A percentile compares a stretch with the other conserved stretches of the same genome.
Conservation (phyloP, 129 eudicot genomes). For the Flaveria trinervia region DNA sequence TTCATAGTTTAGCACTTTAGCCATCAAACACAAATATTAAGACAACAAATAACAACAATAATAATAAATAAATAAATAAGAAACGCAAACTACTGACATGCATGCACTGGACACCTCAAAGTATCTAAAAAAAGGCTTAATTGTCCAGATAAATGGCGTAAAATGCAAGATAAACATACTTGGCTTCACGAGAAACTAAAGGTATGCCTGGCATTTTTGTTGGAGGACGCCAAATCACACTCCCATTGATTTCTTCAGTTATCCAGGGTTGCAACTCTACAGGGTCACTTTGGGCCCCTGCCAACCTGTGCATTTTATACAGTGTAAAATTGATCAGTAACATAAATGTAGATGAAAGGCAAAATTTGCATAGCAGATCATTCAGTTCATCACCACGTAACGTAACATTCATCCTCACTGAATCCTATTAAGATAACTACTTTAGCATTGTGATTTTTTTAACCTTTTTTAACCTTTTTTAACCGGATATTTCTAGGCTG, state of each 20-base stretch:
- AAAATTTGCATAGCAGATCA: slow-evolving; percentile 12
- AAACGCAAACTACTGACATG: neutral
- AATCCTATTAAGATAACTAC: neutral
- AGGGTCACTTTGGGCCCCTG: slow-evolving; percentile 31
- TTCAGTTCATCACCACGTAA: neutral
- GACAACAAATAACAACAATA: neutral
- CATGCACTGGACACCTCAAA: slow-evolving; percentile 6
- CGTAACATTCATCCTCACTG: neutral
- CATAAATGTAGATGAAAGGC: slow-evolving; percentile 12
- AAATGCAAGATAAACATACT: slow-evolving; percentile 49
- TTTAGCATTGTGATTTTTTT: neutral
- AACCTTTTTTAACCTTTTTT: no score
- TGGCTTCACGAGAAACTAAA: slow-evolving; percentile 74
- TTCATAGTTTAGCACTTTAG: slow-evolving; percentile 11
- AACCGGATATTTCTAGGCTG: neutral
- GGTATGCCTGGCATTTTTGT: slow-evolving; percentile 95
- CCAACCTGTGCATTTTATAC: slow-evolving; percentile 44
- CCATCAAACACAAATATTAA: neutral
- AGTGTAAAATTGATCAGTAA: neutral
- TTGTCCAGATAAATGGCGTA: neutral
- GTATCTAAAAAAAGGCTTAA: neutral
- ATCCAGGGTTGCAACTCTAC: slow-evolving; percentile 20
- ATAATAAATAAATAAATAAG: neutral
- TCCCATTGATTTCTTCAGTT: slow-evolving; percentile 35
- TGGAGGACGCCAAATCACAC: slow-evolving; percentile 28